Evolutionary conservation across 192 early-diverging fungal genomes (phyloP), one percentile per base, ranked within the genome.

Genomic region (Bifiguratus adelaidae): DNA sequence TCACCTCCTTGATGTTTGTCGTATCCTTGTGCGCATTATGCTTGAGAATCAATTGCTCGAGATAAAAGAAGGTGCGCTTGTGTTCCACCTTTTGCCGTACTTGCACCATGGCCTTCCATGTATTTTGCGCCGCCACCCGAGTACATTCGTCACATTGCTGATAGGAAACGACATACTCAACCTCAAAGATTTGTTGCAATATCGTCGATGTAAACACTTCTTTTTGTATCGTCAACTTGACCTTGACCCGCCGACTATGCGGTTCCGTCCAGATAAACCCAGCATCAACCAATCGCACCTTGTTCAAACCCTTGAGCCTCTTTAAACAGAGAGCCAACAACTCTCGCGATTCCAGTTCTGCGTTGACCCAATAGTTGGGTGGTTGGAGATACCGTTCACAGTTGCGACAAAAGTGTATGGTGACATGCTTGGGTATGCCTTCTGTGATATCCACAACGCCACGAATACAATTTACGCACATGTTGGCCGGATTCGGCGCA

Each of bases 161-260:
- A 48, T 79, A 73, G 13, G 81, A 73, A 13, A 99, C 90, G 34
- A 91, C 76, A 55, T 79, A 99, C 71, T 96, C 94, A 15, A 95
- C 88, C 51, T 96, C 87, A 60, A 97, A 97, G 11, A 88, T 77
- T 68, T 96, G 93, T 61, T 98, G 95, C 52, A 98, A 59, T 50
- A 98, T 92, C 0, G 95, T 95, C 15, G 82, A 81, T 2, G 90
- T 79, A 65, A 95, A 92, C 8, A 94, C 87, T 74, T 99, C 95
- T 63, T 99, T 99, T 63, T 99, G 95, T 50, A 99, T 96, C 7
- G 94, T 93, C 61, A 99, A 70, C 72, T 97, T 95, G 53, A 97
- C 86, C 68, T 96, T 95, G 72, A 99, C 71, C 56, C 95, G 72
- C 47, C 82, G 74, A 40, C 88, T 91, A 48, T 78, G 76, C 21